Percentiles rank a stretch among this genome's conserved stretches.
Evolutionary conservation across 2,329 filamentous ascomycete species (phyloP).

Genomic region (Fusarium nisikadoi): DNA sequence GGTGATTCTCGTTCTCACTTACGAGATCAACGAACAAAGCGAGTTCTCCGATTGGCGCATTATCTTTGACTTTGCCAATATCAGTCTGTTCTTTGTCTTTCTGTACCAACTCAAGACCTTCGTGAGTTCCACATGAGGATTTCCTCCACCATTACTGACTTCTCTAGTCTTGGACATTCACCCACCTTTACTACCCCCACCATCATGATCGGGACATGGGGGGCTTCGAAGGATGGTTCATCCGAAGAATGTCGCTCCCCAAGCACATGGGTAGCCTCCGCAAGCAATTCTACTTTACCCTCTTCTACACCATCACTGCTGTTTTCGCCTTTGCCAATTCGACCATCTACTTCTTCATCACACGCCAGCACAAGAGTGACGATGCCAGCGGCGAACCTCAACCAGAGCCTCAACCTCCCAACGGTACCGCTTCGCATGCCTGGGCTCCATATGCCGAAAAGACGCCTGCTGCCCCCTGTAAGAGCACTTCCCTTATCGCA

Average conservation of each 20-base stretch:
- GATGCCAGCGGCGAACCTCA: constrained; percentile 18
- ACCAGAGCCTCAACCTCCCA: constrained; percentile 8
- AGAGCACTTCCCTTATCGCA: constrained; percentile 9
- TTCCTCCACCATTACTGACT: neutral
- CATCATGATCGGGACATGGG: constrained; percentile 49
- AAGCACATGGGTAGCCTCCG: constrained; percentile 53
- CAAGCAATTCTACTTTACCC: constrained; percentile 59
- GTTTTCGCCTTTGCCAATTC: constrained; percentile 63
- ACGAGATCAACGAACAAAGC: constrained; percentile 56
- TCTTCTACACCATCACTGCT: constrained; percentile 60
- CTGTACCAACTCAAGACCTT: constrained; percentile 59
- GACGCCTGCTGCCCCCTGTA: constrained; percentile 41
- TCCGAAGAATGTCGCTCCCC: constrained; percentile 59
- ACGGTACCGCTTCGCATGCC: constrained; percentile 1
- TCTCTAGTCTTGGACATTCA: constrained; percentile 61
- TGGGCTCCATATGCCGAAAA: constrained; percentile 12
- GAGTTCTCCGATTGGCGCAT: constrained; percentile 54
- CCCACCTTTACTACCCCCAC: constrained; percentile 61
- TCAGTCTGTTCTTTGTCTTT: constrained; percentile 56
- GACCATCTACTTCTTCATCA: constrained; percentile 61
- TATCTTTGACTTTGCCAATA: constrained; percentile 61
- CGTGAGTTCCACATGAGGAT: constrained; percentile 48
- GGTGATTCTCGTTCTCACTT: constrained; percentile 56
- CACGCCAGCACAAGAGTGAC: constrained; percentile 45
- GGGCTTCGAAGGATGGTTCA: constrained; percentile 50